These are phyloP conservation scores for Smittium mucronatum DNA, from an alignment of 371 early-diverging fungal species.

Conservation along the genomic window DNA sequence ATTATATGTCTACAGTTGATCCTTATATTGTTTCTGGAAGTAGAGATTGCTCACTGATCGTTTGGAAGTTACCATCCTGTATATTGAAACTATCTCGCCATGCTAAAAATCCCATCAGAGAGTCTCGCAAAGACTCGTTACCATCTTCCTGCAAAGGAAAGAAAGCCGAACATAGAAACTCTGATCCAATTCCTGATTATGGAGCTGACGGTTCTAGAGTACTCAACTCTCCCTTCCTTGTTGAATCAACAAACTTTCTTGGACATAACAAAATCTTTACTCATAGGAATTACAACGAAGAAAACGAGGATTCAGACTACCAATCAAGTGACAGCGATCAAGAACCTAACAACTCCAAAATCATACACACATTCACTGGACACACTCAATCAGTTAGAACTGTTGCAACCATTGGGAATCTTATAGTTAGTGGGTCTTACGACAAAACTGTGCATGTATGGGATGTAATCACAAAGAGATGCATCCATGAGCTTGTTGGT, in stretches of 20 bases:
- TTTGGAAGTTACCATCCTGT: conserved; percentile 78
- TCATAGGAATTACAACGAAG: too few relatives aligned
- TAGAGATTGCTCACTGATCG: conserved; percentile 83
- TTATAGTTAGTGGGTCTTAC: conserved; percentile 89
- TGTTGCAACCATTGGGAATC: conserved; percentile 76
- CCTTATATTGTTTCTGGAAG: conserved; percentile 91
- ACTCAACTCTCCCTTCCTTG: background rate
- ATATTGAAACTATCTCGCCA: conserved; percentile 36
- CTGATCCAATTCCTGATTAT: background rate
- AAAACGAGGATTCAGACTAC: background rate
- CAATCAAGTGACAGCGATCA: background rate
- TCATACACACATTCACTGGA: conserved; percentile 61
- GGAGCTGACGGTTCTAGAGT: background rate
- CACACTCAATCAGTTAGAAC: conserved; percentile 91
- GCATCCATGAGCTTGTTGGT: conserved; percentile 57
- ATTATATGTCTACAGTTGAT: background rate
- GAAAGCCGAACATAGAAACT: too few relatives aligned
- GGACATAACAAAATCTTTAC: too few relatives aligned
- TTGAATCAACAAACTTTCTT: background rate
- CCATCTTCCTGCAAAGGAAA: too few relatives aligned
- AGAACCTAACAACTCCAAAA: conserved; percentile 28
- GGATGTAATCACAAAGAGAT: conserved; percentile 61
- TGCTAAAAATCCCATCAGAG: background rate
- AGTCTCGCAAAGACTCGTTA: too few relatives aligned
- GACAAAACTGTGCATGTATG: conserved; percentile 90